phyloP scores from a whole-genome alignment of 768 basidiomycete species.

The Auricularia sp. region DNA sequence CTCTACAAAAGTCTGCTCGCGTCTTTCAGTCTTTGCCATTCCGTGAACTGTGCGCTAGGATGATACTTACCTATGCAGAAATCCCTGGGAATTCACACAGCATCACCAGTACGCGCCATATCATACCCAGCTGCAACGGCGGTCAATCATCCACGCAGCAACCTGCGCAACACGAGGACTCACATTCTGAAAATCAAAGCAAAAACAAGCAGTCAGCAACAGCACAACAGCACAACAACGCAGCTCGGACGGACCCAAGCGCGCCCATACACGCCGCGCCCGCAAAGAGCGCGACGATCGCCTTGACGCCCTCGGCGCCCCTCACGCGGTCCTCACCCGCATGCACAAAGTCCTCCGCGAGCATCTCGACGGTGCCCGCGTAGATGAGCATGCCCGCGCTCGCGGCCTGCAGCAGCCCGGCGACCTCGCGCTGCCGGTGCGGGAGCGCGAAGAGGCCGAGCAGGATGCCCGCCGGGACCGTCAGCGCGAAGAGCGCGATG shows the following conservation, averaged over 20 bases:
- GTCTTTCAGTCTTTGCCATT: no score
- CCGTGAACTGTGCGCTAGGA: no score
- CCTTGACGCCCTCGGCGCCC: background rate
- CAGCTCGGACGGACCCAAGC: background rate
- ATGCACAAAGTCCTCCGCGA: constrained; percentile 69
- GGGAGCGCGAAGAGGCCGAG: constrained; percentile 44
- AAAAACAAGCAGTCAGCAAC: no score
- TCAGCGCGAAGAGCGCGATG: constrained; percentile 37
- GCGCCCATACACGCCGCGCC: background rate
- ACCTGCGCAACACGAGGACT: no score
- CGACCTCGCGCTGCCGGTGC: constrained; percentile 25
- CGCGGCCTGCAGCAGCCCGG: constrained; percentile 71
- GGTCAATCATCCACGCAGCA: no score
- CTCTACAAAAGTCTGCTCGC: no score
- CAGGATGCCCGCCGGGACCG: constrained; percentile 60
- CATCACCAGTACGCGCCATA: no score
- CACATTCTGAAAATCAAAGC: no score
- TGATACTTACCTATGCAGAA: no score
- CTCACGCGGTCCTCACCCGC: background rate
- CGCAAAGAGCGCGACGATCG: background rate
- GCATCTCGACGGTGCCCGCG: constrained; percentile 77
- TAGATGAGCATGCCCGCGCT: constrained; percentile 80
- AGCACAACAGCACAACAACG: no score
- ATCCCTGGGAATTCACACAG: no score
- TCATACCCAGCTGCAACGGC: no score